These are phyloP conservation scores for Didymella sp. DNA, from an alignment of 2,329 filamentous ascomycete genomes.

Conservation along the genomic window DNA sequence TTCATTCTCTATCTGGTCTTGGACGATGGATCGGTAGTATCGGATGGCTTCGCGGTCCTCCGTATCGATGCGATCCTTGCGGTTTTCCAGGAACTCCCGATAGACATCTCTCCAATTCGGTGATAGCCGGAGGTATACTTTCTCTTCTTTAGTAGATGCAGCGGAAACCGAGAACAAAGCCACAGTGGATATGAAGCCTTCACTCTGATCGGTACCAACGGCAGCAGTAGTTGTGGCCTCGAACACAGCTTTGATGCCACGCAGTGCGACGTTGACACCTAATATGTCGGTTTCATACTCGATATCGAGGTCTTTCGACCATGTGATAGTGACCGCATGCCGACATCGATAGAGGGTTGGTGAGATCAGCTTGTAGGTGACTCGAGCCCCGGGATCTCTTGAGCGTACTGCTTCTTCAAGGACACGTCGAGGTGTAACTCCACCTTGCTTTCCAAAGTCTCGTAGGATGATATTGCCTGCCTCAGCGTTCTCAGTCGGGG, in stretches of 20 bases:
- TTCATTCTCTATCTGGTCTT: constrained; percentile 66
- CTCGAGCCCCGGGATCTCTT: constrained; percentile 73
- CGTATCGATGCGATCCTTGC: constrained; percentile 73
- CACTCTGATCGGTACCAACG: constrained; percentile 79
- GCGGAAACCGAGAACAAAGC: constrained; percentile 84
- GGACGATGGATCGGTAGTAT: constrained; percentile 72
- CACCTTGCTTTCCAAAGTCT: constrained; percentile 84
- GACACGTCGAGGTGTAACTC: constrained; percentile 75
- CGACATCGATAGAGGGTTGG: constrained; percentile 76
- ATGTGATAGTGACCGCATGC: constrained; percentile 75
- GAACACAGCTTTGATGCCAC: constrained; percentile 62
- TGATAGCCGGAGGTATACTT: constrained; percentile 78
- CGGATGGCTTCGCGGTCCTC: constrained; percentile 73
- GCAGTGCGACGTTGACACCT: constrained; percentile 55
- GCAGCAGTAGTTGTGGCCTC: constrained; percentile 79
- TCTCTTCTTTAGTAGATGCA: constrained; percentile 82
- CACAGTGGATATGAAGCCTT: constrained; percentile 81
- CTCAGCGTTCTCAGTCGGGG: constrained; percentile 22
- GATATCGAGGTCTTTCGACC: constrained; percentile 75
- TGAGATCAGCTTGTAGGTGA: constrained; percentile 74
- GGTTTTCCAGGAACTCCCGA: constrained; percentile 74
- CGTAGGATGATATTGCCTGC: constrained; percentile 68
- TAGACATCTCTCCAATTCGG: constrained; percentile 85
- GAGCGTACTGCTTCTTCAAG: constrained; percentile 89
- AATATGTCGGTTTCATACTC: constrained; percentile 53